Evolutionary conservation across 1,284 basidiomycete genomes (phyloP).

Genomic region (Phylloporus sp.): DNA sequence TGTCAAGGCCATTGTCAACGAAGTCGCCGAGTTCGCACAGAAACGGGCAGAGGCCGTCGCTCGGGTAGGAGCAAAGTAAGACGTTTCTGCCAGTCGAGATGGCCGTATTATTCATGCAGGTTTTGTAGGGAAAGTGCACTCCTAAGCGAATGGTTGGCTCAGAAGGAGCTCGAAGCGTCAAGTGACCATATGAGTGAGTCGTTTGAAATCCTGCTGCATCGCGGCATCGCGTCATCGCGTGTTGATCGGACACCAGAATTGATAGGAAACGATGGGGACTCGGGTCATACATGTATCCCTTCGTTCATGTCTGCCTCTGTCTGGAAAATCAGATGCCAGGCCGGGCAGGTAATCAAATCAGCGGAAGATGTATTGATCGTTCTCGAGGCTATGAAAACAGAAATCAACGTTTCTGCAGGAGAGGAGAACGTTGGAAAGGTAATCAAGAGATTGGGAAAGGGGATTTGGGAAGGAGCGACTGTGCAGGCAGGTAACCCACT

Average conservation of each 20-base stretch:
- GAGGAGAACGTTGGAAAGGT: slow-evolving; percentile 50
- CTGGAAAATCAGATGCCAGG: slow-evolving; percentile 57
- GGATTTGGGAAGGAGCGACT: slow-evolving; percentile 44
- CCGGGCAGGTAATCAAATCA: slow-evolving; percentile 49
- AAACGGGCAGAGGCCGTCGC: slow-evolving; percentile 42
- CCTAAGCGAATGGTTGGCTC: slow-evolving; percentile 27
- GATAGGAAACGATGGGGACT: slow-evolving; percentile 25
- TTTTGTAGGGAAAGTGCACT: slow-evolving; percentile 25
- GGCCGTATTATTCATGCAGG: not conserved
- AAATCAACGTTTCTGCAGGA: slow-evolving; percentile 53
- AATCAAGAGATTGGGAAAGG: slow-evolving; percentile 45
- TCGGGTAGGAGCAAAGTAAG: slow-evolving; percentile 47
- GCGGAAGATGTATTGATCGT: slow-evolving; percentile 56
- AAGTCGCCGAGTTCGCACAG: slow-evolving; percentile 48
- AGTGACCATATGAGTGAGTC: slow-evolving; percentile 11
- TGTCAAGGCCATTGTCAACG: slow-evolving; percentile 44
- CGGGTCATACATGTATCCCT: slow-evolving; percentile 21
- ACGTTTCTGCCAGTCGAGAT: not conserved
- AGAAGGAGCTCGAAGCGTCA: slow-evolving; percentile 20
- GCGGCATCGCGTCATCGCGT: too few species aligned
- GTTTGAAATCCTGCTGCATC: too few species aligned
- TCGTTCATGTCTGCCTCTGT: slow-evolving; percentile 58
- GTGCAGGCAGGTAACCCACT: slow-evolving; percentile 52
- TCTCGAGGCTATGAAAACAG: slow-evolving; percentile 79
- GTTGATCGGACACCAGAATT: slow-evolving; percentile 1